phyloP scores from a whole-genome alignment of 352 stramenopile genomes.

The Thalassiosira pacifica region DNA sequence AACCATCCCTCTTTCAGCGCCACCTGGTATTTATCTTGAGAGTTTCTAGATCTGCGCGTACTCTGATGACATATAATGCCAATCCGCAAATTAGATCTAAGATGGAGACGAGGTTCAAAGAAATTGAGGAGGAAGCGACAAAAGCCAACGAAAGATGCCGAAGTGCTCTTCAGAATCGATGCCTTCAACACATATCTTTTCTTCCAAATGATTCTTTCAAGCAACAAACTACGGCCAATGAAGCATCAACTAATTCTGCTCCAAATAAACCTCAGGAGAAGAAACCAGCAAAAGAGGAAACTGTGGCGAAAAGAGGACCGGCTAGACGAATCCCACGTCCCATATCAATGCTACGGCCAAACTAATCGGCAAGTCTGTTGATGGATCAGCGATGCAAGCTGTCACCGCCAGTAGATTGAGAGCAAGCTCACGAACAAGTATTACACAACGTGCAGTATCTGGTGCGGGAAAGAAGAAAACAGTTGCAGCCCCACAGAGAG shows the following conservation, averaged over 20 bases:
- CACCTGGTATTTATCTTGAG: constrained; percentile 61
- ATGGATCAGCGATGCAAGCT: constrained; percentile 82
- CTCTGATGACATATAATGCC: constrained; percentile 58
- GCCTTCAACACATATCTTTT: constrained; percentile 47
- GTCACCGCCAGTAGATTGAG: constrained; percentile 76
- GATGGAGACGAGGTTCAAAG: constrained; percentile 54
- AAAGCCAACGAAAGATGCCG: constrained; percentile 46
- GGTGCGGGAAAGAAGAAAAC: constrained; percentile 35
- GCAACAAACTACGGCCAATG: constrained; percentile 15
- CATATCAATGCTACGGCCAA: constrained; percentile 78
- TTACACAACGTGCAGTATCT: constrained; percentile 36
- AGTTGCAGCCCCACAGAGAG: constrained; percentile 23
- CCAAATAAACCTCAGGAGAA: constrained; percentile 46
- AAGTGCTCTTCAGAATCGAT: constrained; percentile 43
- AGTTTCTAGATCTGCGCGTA: constrained; percentile 47
- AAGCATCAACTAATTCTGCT: constrained; percentile 7
- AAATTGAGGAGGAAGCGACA: constrained; percentile 58
- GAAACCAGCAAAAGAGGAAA: constrained; percentile 36
- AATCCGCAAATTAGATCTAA: constrained; percentile 48
- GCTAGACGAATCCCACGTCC: constrained; percentile 66
- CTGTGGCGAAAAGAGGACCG: constrained; percentile 40
- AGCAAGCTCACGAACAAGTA: constrained; percentile 63
- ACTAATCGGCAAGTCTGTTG: constrained; percentile 83
- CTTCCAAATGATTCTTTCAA: constrained; percentile 26
- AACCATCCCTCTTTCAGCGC: constrained; percentile 48